These are phyloP conservation scores for Chlorella variabilis DNA, from an alignment of 163 green algal genomes.

Conservation along the genomic window DNA sequence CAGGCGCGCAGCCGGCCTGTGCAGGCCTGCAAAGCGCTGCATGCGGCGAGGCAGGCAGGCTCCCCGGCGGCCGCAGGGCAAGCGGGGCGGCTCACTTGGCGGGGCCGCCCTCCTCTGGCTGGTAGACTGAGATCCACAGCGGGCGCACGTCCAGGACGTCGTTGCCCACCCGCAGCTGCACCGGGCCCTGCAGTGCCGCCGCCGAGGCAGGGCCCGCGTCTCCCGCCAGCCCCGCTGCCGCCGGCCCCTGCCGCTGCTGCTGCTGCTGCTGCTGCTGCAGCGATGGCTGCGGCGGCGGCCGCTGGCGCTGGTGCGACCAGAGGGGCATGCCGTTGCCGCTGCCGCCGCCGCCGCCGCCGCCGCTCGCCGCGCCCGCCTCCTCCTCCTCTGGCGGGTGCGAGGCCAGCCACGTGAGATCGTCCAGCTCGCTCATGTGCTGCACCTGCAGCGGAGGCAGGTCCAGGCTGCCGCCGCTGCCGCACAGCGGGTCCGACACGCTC, in stretches of 20 bases:
- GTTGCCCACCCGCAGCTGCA: conserved; percentile 24
- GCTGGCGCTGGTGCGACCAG: conserved; percentile 1
- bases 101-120: conserved; percentile 52
- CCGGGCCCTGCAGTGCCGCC: not conserved
- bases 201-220: no score
- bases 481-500: not conserved
- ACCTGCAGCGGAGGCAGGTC: conserved; percentile 4
- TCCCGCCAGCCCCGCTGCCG: not conserved
- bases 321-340: not conserved
- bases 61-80: no score
- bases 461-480: not conserved
- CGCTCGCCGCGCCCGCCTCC: not conserved
- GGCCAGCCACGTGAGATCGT: conserved; percentile 41
- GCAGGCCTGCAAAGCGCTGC: no score
- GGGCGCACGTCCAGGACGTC: conserved; percentile 40
- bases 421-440: conserved; percentile 4
- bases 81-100: conserved; percentile 41
- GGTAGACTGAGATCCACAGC: conserved; percentile 72
- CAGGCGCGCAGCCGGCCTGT: no score
- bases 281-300: not conserved
- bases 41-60: no score
- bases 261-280: not conserved
- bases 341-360: not conserved
- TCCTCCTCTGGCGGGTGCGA: conserved; percentile 19
- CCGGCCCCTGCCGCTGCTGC: not conserved